A percentile compares a stretch with the other conserved stretches of the same genome.
phyloP scores from a whole-genome alignment of 768 basidiomycete species.

The Pisolithus marmoratus region DNA sequence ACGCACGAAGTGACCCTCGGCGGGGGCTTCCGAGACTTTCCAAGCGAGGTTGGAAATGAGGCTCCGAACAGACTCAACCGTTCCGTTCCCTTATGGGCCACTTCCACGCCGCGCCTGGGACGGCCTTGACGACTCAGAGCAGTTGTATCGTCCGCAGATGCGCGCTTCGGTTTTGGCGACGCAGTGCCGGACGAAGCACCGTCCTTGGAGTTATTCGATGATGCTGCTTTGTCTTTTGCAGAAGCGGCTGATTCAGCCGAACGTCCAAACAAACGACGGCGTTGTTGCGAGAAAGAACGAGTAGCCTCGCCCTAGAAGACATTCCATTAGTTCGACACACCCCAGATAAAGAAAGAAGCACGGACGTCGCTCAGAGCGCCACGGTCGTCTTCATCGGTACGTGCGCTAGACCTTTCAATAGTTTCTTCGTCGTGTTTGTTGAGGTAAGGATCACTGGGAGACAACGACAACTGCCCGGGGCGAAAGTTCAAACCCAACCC shows the following conservation, averaged over 20 bases:
- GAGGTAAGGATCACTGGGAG: slow-evolving; percentile 59
- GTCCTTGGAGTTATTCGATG: slow-evolving; percentile 23
- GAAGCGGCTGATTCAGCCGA: slow-evolving; percentile 34
- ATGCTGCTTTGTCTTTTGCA: slow-evolving; percentile 27
- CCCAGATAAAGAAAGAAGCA: slow-evolving; percentile 3
- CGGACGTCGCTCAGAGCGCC: slow-evolving; percentile 65
- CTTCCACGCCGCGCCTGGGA: slow-evolving; percentile 48
- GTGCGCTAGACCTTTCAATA: slow-evolving; percentile 27
- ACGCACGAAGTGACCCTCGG: slow-evolving; percentile 65
- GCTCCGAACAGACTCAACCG: slow-evolving; percentile 82
- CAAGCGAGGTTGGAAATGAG: slow-evolving; percentile 52
- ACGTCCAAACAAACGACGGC: slow-evolving; percentile 58
- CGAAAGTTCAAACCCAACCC: slow-evolving; percentile 28
- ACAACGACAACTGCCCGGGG: slow-evolving; percentile 47
- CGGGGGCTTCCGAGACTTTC: slow-evolving; percentile 74
- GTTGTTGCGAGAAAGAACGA: slow-evolving; percentile 34
- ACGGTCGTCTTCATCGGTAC: slow-evolving; percentile 46
- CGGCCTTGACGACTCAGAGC: slow-evolving; percentile 34
- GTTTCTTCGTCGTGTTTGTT: slow-evolving; percentile 33
- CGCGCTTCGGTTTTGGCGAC: slow-evolving; percentile 18
- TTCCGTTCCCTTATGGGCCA: slow-evolving; percentile 40
- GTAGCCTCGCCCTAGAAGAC: slow-evolving; percentile 45
- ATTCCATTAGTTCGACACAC: background rate
- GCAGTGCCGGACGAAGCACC: slow-evolving; percentile 17
- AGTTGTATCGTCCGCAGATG: slow-evolving; percentile 20